Evolutionary conservation across 768 basidiomycete species (phyloP).

Genomic region (Amanita molliuscula): DNA sequence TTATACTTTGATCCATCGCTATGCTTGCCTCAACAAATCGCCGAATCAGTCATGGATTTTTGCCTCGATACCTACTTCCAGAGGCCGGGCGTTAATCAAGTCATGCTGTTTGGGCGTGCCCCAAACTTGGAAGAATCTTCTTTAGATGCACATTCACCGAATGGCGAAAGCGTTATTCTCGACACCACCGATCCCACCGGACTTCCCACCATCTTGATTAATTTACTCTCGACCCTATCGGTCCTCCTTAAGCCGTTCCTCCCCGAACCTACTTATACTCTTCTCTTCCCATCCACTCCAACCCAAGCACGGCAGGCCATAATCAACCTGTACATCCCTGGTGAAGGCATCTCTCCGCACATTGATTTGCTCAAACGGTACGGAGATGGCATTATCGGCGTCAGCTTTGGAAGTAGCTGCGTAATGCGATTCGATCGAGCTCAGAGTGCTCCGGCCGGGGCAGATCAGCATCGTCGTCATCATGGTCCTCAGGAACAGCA

Average conservation of each 20-base stretch:
- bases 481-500: neutral
- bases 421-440: constrained; percentile 62
- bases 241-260: constrained; percentile 37
- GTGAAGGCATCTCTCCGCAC: constrained; percentile 84
- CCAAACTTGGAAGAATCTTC: neutral
- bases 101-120: constrained; percentile 73
- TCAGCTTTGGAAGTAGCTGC: constrained; percentile 73
- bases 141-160: neutral
- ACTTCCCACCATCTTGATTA: constrained; percentile 45
- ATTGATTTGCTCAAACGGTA: constrained; percentile 80
- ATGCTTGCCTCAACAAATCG: constrained; percentile 39
- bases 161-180: neutral
- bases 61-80: constrained; percentile 52
- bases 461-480: no score
- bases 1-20: constrained; percentile 49
- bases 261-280: constrained; percentile 34
- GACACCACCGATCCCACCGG: constrained; percentile 19
- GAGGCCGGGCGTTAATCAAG: constrained; percentile 50
- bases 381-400: constrained; percentile 83
- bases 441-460: no score
- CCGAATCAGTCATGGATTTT: constrained; percentile 34
- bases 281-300: constrained; percentile 49
- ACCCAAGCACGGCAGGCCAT: constrained; percentile 71
- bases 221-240: constrained; percentile 43
- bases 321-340: constrained; percentile 80